Conservation (phyloP, 1,139 yeast genomes). For the Sugiyamaella paludigena region DNA sequence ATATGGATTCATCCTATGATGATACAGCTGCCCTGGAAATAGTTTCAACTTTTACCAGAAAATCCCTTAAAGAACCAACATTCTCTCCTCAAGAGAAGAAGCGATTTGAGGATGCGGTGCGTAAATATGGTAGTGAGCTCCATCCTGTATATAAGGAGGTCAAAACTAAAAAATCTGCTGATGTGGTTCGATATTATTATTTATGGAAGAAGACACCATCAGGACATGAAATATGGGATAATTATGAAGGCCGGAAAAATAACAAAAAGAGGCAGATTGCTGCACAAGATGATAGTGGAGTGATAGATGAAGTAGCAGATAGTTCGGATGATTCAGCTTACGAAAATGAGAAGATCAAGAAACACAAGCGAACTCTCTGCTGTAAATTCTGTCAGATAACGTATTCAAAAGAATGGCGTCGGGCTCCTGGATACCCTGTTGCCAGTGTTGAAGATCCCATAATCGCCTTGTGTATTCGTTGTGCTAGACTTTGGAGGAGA, state of each 20-base stretch:
- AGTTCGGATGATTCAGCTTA: slow-evolving; percentile 71
- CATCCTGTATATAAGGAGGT: slow-evolving; percentile 71
- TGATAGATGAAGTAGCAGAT: slow-evolving; percentile 57
- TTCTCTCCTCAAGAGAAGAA: slow-evolving; percentile 60
- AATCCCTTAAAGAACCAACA: slow-evolving; percentile 69
- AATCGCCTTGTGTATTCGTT: slow-evolving; percentile 72
- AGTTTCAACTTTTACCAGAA: slow-evolving; percentile 51
- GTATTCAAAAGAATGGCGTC: slow-evolving; percentile 61
- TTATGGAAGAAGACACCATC: slow-evolving; percentile 83
- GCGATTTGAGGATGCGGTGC: slow-evolving; percentile 74
- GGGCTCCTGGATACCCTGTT: slow-evolving; percentile 62
- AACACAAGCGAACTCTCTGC: slow-evolving; percentile 42
- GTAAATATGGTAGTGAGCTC: slow-evolving; percentile 73
- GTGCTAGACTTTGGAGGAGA: slow-evolving; percentile 88
- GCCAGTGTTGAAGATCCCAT: slow-evolving; percentile 39
- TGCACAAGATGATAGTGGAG: slow-evolving; percentile 29
- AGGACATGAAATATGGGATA: slow-evolving; percentile 82
- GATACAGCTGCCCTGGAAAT: slow-evolving; percentile 44
- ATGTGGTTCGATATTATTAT: slow-evolving; percentile 82
- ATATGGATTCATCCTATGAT: slow-evolving; percentile 55
- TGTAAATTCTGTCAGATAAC: slow-evolving; percentile 66
- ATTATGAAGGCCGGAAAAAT: slow-evolving; percentile 66
- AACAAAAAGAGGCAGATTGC: slow-evolving; percentile 45
- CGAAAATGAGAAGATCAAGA: slow-evolving; percentile 49
- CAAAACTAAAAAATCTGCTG: slow-evolving; percentile 64